These are phyloP conservation scores for Escallonia rubra DNA, from an alignment of 129 eudicot species.

Conservation along the genomic window DNA sequence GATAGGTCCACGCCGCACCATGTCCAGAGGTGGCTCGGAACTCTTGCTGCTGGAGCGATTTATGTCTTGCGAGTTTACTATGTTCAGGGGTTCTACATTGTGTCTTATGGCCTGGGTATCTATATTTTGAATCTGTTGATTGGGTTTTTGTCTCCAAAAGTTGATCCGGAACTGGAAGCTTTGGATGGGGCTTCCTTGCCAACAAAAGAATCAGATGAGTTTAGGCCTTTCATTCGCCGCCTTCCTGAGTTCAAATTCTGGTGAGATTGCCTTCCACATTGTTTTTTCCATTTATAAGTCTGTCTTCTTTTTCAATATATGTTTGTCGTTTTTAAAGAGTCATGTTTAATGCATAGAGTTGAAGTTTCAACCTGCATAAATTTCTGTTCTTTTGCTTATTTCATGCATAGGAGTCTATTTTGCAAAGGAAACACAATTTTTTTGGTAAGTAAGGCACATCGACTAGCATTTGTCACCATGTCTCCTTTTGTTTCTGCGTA, in stretches of 20 bases:
- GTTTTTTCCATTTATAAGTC: not conserved
- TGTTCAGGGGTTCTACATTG: constrained; percentile 56
- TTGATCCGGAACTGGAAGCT: constrained; percentile 62
- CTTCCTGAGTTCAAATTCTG: constrained; percentile 67
- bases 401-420: not conserved
- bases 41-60: constrained; percentile 36
- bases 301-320: not conserved
- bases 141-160: constrained; percentile 65
- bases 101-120: constrained; percentile 58
- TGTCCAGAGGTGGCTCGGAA: constrained; percentile 65
- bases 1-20: constrained; percentile 54
- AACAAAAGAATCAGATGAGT: constrained; percentile 53
- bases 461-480: no score
- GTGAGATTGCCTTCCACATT: constrained; percentile 23
- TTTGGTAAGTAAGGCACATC: not conserved
- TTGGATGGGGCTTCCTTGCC: constrained; percentile 53
- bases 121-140: constrained; percentile 54
- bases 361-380: not conserved
- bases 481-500: no score
- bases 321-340: not conserved
- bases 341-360: not conserved
- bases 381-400: not conserved
- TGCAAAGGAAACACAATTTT: not conserved
- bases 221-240: constrained; percentile 60
- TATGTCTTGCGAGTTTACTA: constrained; percentile 48